Base-by-base conservation (phyloP, 805 yeast genomes). In the Wickerhamiella occidentalis region DNA sequence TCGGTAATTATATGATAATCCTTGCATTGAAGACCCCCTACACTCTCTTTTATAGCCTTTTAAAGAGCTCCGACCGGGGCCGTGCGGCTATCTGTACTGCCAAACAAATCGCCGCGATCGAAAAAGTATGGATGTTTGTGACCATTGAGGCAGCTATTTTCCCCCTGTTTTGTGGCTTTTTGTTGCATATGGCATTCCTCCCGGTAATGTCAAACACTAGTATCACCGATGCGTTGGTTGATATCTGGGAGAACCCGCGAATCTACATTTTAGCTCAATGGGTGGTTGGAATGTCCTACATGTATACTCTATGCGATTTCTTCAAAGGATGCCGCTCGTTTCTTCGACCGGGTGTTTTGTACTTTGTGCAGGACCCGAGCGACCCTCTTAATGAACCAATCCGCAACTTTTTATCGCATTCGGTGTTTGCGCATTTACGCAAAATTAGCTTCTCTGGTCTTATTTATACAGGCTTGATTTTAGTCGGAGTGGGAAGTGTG, bases 361-460 rank as follows among this genome's bases (percentile, higher is more conserved):
- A 79, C 63, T 92, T 92, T 67, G 83, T 92, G 52, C 75, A 95
- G 57, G 86, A 95, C 19, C 95, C 96, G 3, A 96, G 87, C 57
- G 96, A 92, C 61, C 95, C 95, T 36, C 82, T 85, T 57, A 80
- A 86, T 42, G 78, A 90, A 55, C 75, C 92, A 11, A 74, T 90
- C 38, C 90, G 86, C 55, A 95, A 88, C 61, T 92, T 95, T 1
- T 65, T 92, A 48, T 81, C 83, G 51, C 78, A 83, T 55, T 84
- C 95, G 0, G 74, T 90, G 58, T 54, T 65, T 7, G 68, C 81
- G 42, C 96, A 92, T 61, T 54, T 88, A 19, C 77, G 82, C 25
- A 72, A 95, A 25, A 90, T 80, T 17, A 69, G 77, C 41, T 84
- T 85, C 17, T 88, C 88, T 60, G 56, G 54, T 19, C 21, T 45